Evolutionary conservation across 306 rosid genomes (phyloP).

Genomic region (Sindora glabra): DNA sequence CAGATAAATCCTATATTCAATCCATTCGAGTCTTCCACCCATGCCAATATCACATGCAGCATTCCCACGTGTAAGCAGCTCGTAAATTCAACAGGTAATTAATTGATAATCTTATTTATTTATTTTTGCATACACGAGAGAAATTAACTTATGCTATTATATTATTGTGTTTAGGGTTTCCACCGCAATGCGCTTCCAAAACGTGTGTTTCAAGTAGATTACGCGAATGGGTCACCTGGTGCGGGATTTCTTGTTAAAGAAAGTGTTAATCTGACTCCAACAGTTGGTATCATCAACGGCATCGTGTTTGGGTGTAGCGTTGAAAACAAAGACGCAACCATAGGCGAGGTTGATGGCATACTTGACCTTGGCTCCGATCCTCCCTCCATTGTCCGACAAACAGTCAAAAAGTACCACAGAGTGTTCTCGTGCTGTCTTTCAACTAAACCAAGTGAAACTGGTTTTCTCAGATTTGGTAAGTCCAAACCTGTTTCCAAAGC

Average conservation of each 20-base stretch:
- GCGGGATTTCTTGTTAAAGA: no score
- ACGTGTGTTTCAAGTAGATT: no score
- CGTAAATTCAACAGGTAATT: slow-evolving; percentile 40
- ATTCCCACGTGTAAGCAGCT: slow-evolving; percentile 35
- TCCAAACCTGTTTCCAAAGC: slow-evolving; percentile 22
- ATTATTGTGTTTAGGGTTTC: no score
- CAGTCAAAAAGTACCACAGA: slow-evolving; percentile 32
- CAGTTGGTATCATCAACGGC: slow-evolving; percentile 25
- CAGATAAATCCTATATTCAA: slow-evolving; percentile 50
- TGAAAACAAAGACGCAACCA: slow-evolving; percentile 44
- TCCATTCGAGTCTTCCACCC: slow-evolving; percentile 37
- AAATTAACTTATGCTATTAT: slow-evolving; percentile 38
- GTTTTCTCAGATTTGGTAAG: slow-evolving; percentile 45
- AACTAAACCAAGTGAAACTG: slow-evolving; percentile 18
- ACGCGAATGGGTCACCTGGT: no score
- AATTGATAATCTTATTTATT: slow-evolving; percentile 39
- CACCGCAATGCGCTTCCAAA: no score
- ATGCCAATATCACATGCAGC: slow-evolving; percentile 26
- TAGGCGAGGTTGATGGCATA: slow-evolving; percentile 45
- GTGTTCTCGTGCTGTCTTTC: slow-evolving; percentile 69
- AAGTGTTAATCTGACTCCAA: no score
- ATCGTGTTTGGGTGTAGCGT: slow-evolving; percentile 60
- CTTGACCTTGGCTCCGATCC: slow-evolving; percentile 37
- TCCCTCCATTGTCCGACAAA: slow-evolving; percentile 38
- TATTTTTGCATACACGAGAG: no score